phyloP scores from a whole-genome alignment of 2,329 filamentous ascomycete species.

The Daldinia sp. region DNA sequence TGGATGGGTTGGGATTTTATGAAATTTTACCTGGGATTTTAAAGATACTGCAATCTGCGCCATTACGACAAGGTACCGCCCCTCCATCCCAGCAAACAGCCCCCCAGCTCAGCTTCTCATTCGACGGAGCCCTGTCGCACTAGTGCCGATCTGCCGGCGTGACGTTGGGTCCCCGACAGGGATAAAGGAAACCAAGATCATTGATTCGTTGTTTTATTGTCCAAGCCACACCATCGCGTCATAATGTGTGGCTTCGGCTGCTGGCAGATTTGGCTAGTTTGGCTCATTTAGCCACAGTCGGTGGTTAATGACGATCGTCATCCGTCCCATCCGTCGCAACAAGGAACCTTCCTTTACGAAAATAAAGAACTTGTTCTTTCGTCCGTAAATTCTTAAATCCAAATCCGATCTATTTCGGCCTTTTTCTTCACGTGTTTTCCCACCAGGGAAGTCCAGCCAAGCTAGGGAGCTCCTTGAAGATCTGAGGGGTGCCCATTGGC shows the following conservation, averaged over 20 bases:
- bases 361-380: too few species aligned
- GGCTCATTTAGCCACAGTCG: constrained; percentile 22
- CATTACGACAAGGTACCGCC: constrained; percentile 3
- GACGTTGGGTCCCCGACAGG: constrained; percentile 14
- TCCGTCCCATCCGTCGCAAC: constrained; percentile 27
- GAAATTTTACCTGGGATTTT: too few species aligned
- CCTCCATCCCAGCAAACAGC: constrained; percentile 18
- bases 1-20: too few species aligned
- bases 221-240: constrained; percentile 29
- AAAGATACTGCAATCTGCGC: constrained; percentile 12
- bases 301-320: constrained; percentile 31
- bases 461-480: too few species aligned
- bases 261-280: constrained; percentile 1
- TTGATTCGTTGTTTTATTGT: constrained; percentile 15
- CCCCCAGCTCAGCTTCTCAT: constrained; percentile 20
- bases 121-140: constrained; percentile 18
- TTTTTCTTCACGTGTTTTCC: too few species aligned
- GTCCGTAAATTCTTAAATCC: too few species aligned
- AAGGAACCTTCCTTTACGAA: background rate
- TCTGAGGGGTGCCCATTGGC: too few species aligned
- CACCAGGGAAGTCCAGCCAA: too few species aligned
- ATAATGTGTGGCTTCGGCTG: constrained; percentile 22
- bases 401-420: too few species aligned
- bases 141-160: constrained; percentile 32
- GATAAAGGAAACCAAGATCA: background rate